These are phyloP conservation scores for Spathaspora boniae DNA, from an alignment of 805 yeast species.

Conservation along the genomic window DNA sequence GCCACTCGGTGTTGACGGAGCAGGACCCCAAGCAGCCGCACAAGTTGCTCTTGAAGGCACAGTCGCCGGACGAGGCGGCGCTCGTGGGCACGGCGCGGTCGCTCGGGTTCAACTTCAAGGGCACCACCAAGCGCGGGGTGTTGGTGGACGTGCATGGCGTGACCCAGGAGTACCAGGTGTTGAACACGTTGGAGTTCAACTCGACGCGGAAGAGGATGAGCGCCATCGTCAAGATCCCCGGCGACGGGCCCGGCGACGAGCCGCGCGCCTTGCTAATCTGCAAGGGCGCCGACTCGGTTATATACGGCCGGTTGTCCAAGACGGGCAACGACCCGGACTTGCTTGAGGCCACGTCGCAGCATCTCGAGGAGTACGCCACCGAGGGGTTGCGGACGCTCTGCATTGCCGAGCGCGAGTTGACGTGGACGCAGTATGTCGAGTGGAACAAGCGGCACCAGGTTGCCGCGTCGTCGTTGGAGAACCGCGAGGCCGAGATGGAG, in stretches of 20 bases:
- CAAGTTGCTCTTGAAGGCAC: conserved; percentile 62
- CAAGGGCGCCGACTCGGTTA: conserved; percentile 84
- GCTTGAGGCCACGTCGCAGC: conserved; percentile 63
- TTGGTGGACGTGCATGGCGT: conserved; percentile 68
- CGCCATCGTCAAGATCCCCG: conserved; percentile 71
- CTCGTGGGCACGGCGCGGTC: conserved; percentile 79
- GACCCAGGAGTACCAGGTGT: conserved; percentile 64
- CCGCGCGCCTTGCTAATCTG: conserved; percentile 63
- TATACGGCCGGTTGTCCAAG: conserved; percentile 58
- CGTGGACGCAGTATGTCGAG: conserved; percentile 56
- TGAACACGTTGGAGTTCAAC: conserved; percentile 73
- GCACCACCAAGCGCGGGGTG: conserved; percentile 65
- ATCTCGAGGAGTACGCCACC: conserved; percentile 73
- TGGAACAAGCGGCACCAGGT: conserved; percentile 63
- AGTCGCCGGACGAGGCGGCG: conserved; percentile 87
- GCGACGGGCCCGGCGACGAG: conserved; percentile 37
- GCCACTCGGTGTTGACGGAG: conserved; percentile 77
- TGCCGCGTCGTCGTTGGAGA: conserved; percentile 61
- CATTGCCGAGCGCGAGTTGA: conserved; percentile 65
- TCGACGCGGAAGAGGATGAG: conserved; percentile 88
- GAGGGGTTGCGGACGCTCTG: conserved; percentile 83
- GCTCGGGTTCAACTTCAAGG: conserved; percentile 65
- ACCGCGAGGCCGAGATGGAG: conserved; percentile 72
- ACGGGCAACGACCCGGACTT: conserved; percentile 44
- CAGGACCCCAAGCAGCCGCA: conserved; percentile 57